phyloP scores from a whole-genome alignment of 1,284 basidiomycete species.

The Ustilago nuda region DNA sequence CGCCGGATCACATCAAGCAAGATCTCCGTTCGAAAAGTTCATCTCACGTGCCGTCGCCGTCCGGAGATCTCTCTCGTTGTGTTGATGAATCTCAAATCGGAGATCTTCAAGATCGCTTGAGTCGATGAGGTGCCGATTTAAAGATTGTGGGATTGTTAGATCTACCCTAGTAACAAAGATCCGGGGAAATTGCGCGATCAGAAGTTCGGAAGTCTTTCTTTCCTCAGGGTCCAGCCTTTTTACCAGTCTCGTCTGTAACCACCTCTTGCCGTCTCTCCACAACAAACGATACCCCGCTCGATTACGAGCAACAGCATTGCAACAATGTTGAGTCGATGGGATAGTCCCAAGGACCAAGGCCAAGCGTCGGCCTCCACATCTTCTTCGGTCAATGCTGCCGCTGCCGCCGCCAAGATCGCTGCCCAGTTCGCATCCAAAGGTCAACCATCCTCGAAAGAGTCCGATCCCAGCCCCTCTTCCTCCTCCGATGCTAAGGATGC shows the following conservation, averaged over 20 bases:
- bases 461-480: conserved; percentile 55
- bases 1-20: conserved; percentile 2
- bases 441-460: conserved; percentile 70
- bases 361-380: conserved; percentile 43
- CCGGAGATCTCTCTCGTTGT: conserved; percentile 16
- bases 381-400: conserved; percentile 22
- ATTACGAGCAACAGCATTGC: not conserved
- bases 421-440: conserved; percentile 52
- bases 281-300: not conserved
- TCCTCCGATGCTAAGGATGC: conserved; percentile 72
- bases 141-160: conserved; percentile 73
- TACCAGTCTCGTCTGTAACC: not conserved
- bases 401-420: conserved; percentile 64
- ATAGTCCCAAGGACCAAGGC: conserved; percentile 17
- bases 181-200: not conserved
- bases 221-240: conserved; percentile 8
- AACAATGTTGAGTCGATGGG: conserved; percentile 42
- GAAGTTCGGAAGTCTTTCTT: not conserved
- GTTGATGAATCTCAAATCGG: conserved; percentile 8
- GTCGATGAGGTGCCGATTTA: conserved; percentile 52
- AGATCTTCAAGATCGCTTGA: conserved; percentile 57
- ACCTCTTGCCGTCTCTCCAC: conserved; percentile 4
- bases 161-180: not conserved
- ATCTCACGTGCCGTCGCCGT: conserved; percentile 22
- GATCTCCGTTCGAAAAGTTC: conserved; percentile 22